Evolutionary conservation across 352 stramenopile species (phyloP), one percentile per base, ranked within the genome.

Genomic region (Phytophthora colocasiae): DNA sequence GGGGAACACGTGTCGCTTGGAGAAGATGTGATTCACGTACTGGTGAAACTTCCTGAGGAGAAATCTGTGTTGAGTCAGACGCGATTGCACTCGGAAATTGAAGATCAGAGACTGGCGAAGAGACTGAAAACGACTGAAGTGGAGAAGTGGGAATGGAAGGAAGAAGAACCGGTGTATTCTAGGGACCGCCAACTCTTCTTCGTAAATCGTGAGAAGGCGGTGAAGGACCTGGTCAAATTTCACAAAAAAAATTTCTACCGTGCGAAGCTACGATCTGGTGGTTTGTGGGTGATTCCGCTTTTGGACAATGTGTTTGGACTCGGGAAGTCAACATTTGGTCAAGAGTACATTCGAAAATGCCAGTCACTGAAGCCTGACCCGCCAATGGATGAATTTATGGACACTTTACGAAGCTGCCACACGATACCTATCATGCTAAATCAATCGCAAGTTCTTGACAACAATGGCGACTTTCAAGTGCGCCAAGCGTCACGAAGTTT

Each of bases 261-360:
- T 12, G 60, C 44, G 51, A 39, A 48, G 9, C 29, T 34, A 8
- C n/a, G 9, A 4, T 19, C 4, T 24, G 51, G 60, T 26, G 1
- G 1, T 1, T 1, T 29, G 0, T 60, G 54, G 63, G 14, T 39
- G 24, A 56, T n/a, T n/a, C n/a, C n/a, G n/a, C n/a, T n/a, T n/a
- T n/a, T n/a, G n/a, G n/a, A n/a, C n/a, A n/a, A n/a, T n/a, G n/a
- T n/a, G n/a, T n/a, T n/a, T n/a, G n/a, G 31, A 34, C 26, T 56
- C 22, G 54, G 38, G 5, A 66, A 71, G 26, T 56, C 63, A 43
- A 31, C 46, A 2, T 66, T 71, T 41, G 55, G 27, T 10, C 4
- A 32, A 7, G 11, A 66, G 14, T 71, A 71, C 36, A 66, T 66
- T 48, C 54, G 48, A 1, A 34, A 36, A 19, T 61, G 63, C 48